These are phyloP conservation scores for Debaryomyces sp. DNA, from an alignment of 1,139 yeast genomes.

Conservation along the genomic window DNA sequence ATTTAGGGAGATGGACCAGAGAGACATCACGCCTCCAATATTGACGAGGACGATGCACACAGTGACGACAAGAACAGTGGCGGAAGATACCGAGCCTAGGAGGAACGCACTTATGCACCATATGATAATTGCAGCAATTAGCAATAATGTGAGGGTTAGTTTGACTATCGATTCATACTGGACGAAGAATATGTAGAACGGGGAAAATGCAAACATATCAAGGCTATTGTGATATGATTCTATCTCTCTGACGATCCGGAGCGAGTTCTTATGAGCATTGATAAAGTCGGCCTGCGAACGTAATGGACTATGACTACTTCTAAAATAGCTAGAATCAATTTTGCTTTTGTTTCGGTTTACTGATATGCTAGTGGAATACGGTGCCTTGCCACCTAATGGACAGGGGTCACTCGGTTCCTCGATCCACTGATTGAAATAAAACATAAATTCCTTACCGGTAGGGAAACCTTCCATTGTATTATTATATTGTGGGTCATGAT, in stretches of 20 bases:
- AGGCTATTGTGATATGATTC: slow-evolving; percentile 37
- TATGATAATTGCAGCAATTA: slow-evolving; percentile 58
- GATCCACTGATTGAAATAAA: slow-evolving; percentile 80
- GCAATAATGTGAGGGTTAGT: slow-evolving; percentile 58
- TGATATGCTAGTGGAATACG: slow-evolving; percentile 68
- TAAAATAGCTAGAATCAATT: slow-evolving; percentile 65
- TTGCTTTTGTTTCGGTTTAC: slow-evolving; percentile 29
- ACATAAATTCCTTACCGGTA: slow-evolving; percentile 70
- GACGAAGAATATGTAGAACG: slow-evolving; percentile 89
- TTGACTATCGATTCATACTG: slow-evolving; percentile 71
- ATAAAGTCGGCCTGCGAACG: slow-evolving; percentile 86
- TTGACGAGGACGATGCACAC: slow-evolving; percentile 68
- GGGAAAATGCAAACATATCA: slow-evolving; percentile 87
- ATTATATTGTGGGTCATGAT: slow-evolving; percentile 63
- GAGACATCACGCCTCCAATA: slow-evolving; percentile 78
- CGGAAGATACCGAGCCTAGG: slow-evolving; percentile 67
- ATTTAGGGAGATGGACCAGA: slow-evolving; percentile 77
- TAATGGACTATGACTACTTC: slow-evolving; percentile 82
- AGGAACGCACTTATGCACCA: slow-evolving; percentile 56
- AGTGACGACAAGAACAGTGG: slow-evolving; percentile 57
- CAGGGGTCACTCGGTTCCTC: slow-evolving; percentile 85
- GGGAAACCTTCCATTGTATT: slow-evolving; percentile 86
- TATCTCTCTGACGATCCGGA: slow-evolving; percentile 68
- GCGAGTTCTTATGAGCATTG: slow-evolving; percentile 71
- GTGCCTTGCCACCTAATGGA: slow-evolving; percentile 95